phyloP scores from a whole-genome alignment of 2,329 filamentous ascomycete species.

The Neofusicoccum kwambonambiense region DNA sequence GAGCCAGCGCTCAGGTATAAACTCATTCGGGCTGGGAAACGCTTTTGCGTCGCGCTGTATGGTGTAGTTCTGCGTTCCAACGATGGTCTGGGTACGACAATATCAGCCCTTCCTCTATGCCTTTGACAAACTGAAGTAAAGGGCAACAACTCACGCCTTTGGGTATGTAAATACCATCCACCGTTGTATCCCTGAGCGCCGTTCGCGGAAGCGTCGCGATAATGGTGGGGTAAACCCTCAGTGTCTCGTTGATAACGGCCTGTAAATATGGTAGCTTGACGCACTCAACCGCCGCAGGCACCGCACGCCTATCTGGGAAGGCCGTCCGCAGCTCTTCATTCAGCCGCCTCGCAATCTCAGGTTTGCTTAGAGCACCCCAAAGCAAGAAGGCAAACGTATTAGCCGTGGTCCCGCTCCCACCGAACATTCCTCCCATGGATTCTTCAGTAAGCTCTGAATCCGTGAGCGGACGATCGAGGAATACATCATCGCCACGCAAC shows the following conservation, averaged over 20 bases:
- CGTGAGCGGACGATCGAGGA: not conserved
- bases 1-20: not conserved
- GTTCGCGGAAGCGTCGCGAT: constrained; percentile 10
- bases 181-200: not conserved
- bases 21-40: not conserved
- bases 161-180: not conserved
- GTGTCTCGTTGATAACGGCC: constrained; percentile 17
- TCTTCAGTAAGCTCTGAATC: constrained; percentile 6
- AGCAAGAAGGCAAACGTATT: constrained; percentile 8
- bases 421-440: constrained; percentile 14
- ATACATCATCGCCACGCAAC: not conserved
- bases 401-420: constrained; percentile 10
- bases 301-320: not conserved
- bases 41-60: not conserved
- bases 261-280: constrained; percentile 4
- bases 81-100: not conserved
- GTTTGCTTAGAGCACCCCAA: not conserved
- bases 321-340: not conserved
- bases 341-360: not conserved
- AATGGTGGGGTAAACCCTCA: constrained; percentile 14
- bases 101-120: too few relatives aligned
- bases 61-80: not conserved
- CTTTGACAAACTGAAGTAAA: too few relatives aligned
- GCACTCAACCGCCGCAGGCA: not conserved
- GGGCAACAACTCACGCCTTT: not conserved